Percentiles rank a stretch among this genome's conserved stretches.
phyloP scores from a whole-genome alignment of 176 grass and related monocot species.

The Raddia guianensis region DNA sequence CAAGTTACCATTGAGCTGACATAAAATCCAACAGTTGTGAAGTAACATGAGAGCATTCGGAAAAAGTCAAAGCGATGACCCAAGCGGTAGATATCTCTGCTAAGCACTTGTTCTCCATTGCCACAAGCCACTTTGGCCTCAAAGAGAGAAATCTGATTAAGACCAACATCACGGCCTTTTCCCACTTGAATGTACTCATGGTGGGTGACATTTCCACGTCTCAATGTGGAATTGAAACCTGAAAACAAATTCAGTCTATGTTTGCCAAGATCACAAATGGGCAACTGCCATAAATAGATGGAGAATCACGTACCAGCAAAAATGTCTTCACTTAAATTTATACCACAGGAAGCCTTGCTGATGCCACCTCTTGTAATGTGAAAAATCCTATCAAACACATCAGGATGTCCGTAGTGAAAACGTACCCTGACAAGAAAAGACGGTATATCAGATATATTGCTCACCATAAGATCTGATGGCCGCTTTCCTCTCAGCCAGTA shows the following conservation, averaged over 20 bases:
- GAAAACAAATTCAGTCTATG: conserved; percentile 22
- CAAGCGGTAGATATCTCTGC: conserved; percentile 84
- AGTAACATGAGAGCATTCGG: conserved; percentile 85
- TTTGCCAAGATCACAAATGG: conserved; percentile 19
- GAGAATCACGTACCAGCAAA: conserved; percentile 64
- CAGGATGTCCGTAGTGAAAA: conserved; percentile 97
- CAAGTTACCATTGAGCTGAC: conserved; percentile 79
- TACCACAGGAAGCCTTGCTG: conserved; percentile 89
- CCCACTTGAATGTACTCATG: conserved; percentile 96
- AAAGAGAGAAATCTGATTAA: conserved; percentile 90
- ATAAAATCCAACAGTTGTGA: conserved; percentile 92
- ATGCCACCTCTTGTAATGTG: conserved; percentile 95
- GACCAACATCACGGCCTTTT: conserved; percentile 90
- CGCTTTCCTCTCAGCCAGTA: not conserved
- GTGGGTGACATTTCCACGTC: conserved; percentile 87
- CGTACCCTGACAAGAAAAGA: conserved; percentile 68
- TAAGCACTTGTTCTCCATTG: conserved; percentile 85
- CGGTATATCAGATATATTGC: conserved; percentile 27
- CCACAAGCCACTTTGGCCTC: conserved; percentile 96
- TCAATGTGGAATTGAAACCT: conserved; percentile 91
- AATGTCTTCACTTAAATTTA: conserved; percentile 83
- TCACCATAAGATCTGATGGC: not conserved
- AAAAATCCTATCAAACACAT: conserved; percentile 98
- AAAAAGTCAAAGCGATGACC: conserved; percentile 94
- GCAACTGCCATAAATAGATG: conserved; percentile 38